Conservation (phyloP, 129 eudicot species). For the Arctium lappa region DNA sequence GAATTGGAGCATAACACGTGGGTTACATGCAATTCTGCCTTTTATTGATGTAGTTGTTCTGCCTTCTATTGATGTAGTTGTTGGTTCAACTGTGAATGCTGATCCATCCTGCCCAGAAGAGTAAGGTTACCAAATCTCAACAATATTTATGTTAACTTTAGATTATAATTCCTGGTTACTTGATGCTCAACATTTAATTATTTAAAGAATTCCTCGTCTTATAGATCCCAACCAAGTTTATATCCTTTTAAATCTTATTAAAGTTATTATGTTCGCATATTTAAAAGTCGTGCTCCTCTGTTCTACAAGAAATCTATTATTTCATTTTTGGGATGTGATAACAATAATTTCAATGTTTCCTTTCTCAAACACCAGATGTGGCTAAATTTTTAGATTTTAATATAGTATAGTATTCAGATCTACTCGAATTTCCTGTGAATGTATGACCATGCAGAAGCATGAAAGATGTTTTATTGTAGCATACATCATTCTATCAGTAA, state of each 20-base stretch:
- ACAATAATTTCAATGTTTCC: not conserved
- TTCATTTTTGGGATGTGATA: not conserved
- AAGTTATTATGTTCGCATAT: not conserved
- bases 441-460: not conserved
- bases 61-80: conserved; percentile 94
- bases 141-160: not conserved
- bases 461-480: not conserved
- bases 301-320: not conserved
- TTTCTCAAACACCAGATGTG: not conserved
- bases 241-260: not conserved
- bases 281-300: not conserved
- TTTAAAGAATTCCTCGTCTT: not conserved
- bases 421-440: too few species aligned
- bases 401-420: not conserved
- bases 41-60: conserved; percentile 24
- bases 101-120: conserved; percentile 28
- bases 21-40: conserved; percentile 61
- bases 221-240: not conserved
- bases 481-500: not conserved
- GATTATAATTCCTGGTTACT: not conserved
- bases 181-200: not conserved
- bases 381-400: not conserved
- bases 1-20: conserved; percentile 62
- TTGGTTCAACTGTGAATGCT: conserved; percentile 85
- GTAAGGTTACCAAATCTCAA: too few species aligned